phyloP scores from a whole-genome alignment of 2,329 filamentous ascomycete genomes.

The Xylariomycetidae sp. region DNA sequence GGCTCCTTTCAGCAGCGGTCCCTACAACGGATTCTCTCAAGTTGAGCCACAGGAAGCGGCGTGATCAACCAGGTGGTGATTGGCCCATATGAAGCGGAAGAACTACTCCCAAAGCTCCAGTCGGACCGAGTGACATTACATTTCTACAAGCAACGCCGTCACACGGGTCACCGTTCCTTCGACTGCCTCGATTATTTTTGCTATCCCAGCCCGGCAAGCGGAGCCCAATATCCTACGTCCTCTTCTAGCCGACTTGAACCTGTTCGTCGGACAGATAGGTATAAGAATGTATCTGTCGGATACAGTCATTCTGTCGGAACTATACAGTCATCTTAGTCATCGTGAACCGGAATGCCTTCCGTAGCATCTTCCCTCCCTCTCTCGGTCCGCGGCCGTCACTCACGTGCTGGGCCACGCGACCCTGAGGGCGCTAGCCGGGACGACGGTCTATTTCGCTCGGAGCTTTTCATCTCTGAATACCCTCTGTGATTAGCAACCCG shows the following conservation, averaged over 20 bases:
- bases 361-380: too few relatives aligned
- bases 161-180: slow-evolving; percentile 1
- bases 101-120: slow-evolving; percentile 1
- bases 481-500: too few relatives aligned
- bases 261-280: slow-evolving; percentile 10
- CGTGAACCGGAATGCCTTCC: too few relatives aligned
- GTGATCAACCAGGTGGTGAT: slow-evolving; percentile 5
- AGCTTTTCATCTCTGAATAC: too few relatives aligned
- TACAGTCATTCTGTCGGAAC: too few relatives aligned
- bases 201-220: background rate
- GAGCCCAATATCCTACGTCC: background rate
- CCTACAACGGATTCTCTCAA: slow-evolving; percentile 9
- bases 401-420: too few relatives aligned
- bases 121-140: slow-evolving; percentile 3
- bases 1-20: slow-evolving; percentile 9
- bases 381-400: too few relatives aligned
- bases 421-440: too few relatives aligned
- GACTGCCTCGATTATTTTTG: slow-evolving; percentile 9
- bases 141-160: slow-evolving; percentile 9
- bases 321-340: too few relatives aligned
- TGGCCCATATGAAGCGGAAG: slow-evolving; percentile 8
- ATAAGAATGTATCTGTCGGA: too few relatives aligned
- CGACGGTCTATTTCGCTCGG: too few relatives aligned
- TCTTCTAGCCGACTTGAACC: slow-evolving; percentile 3
- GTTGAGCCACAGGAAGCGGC: background rate